phyloP scores from a whole-genome alignment of 495 filamentous ascomycete species.

The Xylaria palmicola region DNA sequence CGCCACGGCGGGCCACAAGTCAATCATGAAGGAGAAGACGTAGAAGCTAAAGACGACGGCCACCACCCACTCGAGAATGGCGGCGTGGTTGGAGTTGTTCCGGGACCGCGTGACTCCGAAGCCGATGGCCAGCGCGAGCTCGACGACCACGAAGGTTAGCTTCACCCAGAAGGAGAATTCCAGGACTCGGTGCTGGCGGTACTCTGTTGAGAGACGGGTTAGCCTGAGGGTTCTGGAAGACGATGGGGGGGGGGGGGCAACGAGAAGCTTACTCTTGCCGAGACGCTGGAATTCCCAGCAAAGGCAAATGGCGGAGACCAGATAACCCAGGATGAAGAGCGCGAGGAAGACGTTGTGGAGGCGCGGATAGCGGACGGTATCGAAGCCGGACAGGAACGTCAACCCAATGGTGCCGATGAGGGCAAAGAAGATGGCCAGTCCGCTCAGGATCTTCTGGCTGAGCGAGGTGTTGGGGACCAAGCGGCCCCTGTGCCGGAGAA shows the following conservation, averaged over 20 bases:
- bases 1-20: conserved; percentile 73
- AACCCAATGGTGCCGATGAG: conserved; percentile 74
- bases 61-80: conserved; percentile 73
- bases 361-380: conserved; percentile 63
- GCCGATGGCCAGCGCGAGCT: conserved; percentile 69
- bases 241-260: neutral
- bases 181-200: conserved; percentile 70
- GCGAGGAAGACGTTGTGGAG: conserved; percentile 76
- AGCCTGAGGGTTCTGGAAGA: neutral
- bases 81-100: conserved; percentile 52
- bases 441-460: conserved; percentile 68
- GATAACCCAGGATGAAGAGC: conserved; percentile 81
- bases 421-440: conserved; percentile 68
- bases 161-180: conserved; percentile 81
- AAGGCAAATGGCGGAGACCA: conserved; percentile 78
- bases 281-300: conserved; percentile 86
- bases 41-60: conserved; percentile 90
- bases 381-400: conserved; percentile 81
- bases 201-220: conserved; percentile 41
- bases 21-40: conserved; percentile 82
- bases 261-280: conserved; percentile 55
- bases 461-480: conserved; percentile 66
- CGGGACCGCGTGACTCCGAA: conserved; percentile 50
- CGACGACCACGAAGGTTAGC: conserved; percentile 73
- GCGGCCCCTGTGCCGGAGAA: conserved; percentile 73